Percentiles rank a stretch among this genome's conserved stretches.
Evolutionary conservation across 768 basidiomycete genomes (phyloP).

Genomic region (Gautieria morchelliformis): DNA sequence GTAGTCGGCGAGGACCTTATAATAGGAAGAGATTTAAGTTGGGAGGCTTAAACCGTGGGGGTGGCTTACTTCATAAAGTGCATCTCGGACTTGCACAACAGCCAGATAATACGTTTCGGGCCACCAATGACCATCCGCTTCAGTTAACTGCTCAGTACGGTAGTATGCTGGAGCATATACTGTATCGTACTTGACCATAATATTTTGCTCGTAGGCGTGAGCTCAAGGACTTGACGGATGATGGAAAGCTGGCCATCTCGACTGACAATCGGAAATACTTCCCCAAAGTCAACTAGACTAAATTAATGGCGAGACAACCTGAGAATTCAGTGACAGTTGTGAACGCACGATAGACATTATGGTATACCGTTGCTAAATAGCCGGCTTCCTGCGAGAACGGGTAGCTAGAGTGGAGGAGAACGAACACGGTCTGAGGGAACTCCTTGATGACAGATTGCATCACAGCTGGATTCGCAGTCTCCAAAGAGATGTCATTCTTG

Average conservation of each 20-base stretch:
- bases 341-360: slow-evolving; percentile 48
- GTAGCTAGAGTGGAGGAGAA: slow-evolving; percentile 70
- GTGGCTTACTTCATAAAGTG: slow-evolving; percentile 42
- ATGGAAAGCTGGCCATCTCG: slow-evolving; percentile 50
- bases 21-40: not conserved
- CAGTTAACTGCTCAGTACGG: not conserved
- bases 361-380: slow-evolving; percentile 61
- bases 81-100: slow-evolving; percentile 51
- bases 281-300: slow-evolving; percentile 55
- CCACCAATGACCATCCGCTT: slow-evolving; percentile 65
- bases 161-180: not conserved
- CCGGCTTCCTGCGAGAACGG: slow-evolving; percentile 73
- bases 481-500: slow-evolving; percentile 46
- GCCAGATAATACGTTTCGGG: slow-evolving; percentile 71
- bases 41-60: not conserved
- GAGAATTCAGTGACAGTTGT: not conserved
- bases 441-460: slow-evolving; percentile 61
- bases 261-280: slow-evolving; percentile 62
- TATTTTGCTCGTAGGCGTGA: slow-evolving; percentile 69
- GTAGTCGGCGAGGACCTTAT: slow-evolving; percentile 47
- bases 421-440: slow-evolving; percentile 48
- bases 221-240: slow-evolving; percentile 56
- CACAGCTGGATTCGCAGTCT: slow-evolving; percentile 50
- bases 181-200: slow-evolving; percentile 63
- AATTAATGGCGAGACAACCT: not conserved